Percentiles rank a stretch among this genome's conserved stretches.
These are phyloP conservation scores for Pseudognaphalium luteoalbum DNA, from an alignment of 129 eudicot species.

Conservation along the genomic window DNA sequence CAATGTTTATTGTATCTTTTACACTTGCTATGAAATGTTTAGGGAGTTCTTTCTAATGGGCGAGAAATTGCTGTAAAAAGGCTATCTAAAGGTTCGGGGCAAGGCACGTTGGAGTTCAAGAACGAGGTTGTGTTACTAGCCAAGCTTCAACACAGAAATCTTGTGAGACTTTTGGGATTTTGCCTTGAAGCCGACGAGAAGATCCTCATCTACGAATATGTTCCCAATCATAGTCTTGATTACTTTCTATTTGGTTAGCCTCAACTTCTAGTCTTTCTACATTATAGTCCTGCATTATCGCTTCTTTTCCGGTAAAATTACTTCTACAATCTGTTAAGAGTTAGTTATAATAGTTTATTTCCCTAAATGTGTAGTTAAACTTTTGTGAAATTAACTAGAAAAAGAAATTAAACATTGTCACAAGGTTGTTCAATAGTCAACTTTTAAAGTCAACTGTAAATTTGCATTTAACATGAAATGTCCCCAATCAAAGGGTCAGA, in stretches of 20 bases:
- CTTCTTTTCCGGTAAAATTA: neutral
- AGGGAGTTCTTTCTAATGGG: slow-evolving; percentile 26
- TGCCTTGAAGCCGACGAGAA: slow-evolving; percentile 28
- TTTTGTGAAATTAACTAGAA: too few species aligned
- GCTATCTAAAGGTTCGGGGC: slow-evolving; percentile 29
- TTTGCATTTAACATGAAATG: too few species aligned
- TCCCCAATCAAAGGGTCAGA: too few species aligned
- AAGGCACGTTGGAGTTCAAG: slow-evolving; percentile 27
- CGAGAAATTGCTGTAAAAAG: slow-evolving; percentile 25
- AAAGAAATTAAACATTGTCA: too few species aligned
- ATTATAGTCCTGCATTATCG: neutral
- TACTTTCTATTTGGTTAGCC: slow-evolving; percentile 30
- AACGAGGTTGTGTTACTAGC: slow-evolving; percentile 32
- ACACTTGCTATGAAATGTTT: neutral
- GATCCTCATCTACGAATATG: slow-evolving; percentile 26
- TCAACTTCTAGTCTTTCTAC: neutral
- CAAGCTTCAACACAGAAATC: slow-evolving; percentile 29
- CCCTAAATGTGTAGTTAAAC: too few species aligned
- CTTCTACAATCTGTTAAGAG: too few species aligned
- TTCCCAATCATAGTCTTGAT: slow-evolving; percentile 24
- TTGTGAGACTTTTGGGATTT: slow-evolving; percentile 31
- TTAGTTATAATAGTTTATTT: too few species aligned
- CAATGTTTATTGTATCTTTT: neutral
- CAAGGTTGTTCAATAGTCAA: too few species aligned
- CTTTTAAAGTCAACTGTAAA: too few species aligned